Evolutionary conservation across 805 yeast genomes (phyloP).

Genomic region (Candida boleticola): DNA sequence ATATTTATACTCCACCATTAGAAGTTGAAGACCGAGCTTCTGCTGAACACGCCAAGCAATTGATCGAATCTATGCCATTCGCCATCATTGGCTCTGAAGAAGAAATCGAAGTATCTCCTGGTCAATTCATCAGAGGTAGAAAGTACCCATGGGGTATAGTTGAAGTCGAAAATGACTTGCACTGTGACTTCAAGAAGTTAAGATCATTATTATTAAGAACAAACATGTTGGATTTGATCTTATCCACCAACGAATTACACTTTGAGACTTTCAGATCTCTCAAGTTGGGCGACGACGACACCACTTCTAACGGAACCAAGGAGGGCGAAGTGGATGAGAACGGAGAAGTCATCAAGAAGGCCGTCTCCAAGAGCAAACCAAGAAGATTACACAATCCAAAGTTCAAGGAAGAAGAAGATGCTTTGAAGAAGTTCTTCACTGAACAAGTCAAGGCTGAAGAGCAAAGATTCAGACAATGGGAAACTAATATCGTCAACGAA

Average conservation of each 20-base stretch:
- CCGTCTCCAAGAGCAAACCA: slow-evolving; percentile 39
- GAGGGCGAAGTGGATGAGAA: slow-evolving; percentile 21
- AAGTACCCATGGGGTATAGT: slow-evolving; percentile 90
- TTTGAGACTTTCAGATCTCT: slow-evolving; percentile 75
- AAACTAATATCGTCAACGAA: slow-evolving; percentile 91
- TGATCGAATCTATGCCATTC: slow-evolving; percentile 84
- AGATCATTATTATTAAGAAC: slow-evolving; percentile 78
- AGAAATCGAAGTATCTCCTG: slow-evolving; percentile 61
- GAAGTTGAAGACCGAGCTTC: slow-evolving; percentile 73
- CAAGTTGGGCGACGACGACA: slow-evolving; percentile 51
- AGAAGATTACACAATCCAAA: slow-evolving; percentile 76
- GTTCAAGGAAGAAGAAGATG: slow-evolving; percentile 94
- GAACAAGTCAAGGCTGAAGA: slow-evolving; percentile 96
- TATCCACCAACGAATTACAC: slow-evolving; percentile 77
- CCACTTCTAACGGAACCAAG: slow-evolving; percentile 27
- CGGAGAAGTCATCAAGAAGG: slow-evolving; percentile 29
- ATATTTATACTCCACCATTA: slow-evolving; percentile 74
- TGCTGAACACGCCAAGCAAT: slow-evolving; percentile 75
- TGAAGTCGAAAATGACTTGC: slow-evolving; percentile 82
- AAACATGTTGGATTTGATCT: slow-evolving; percentile 76
- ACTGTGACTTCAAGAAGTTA: slow-evolving; percentile 81
- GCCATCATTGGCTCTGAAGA: slow-evolving; percentile 79
- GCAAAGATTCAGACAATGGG: slow-evolving; percentile 98
- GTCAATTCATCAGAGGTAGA: slow-evolving; percentile 70
- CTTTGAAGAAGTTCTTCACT: slow-evolving; percentile 89